phyloP scores from a whole-genome alignment of 257 asterid species.

The Capsicum baccatum region DNA sequence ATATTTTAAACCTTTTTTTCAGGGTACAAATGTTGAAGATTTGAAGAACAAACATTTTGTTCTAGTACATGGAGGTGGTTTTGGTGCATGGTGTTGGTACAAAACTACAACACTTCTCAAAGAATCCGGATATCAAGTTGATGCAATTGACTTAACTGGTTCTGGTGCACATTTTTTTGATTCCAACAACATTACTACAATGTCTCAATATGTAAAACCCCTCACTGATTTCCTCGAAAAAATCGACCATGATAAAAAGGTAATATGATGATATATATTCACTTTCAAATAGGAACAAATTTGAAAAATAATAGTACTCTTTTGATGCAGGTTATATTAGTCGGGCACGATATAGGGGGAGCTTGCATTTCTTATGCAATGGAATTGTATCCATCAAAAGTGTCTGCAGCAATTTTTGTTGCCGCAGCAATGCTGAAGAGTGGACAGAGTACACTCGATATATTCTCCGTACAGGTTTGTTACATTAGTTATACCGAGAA shows the following conservation, averaged over 20 bases:
- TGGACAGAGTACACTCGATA: slow-evolving; percentile 56
- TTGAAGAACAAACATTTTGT: slow-evolving; percentile 55
- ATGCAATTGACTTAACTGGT: slow-evolving; percentile 63
- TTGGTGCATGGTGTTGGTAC: slow-evolving; percentile 83
- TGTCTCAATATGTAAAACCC: slow-evolving; percentile 54
- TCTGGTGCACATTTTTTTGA: slow-evolving; percentile 61
- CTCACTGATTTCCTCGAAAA: slow-evolving; percentile 56
- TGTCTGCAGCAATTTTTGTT: slow-evolving; percentile 58
- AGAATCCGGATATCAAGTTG: slow-evolving; percentile 51
- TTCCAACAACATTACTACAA: slow-evolving; percentile 47
- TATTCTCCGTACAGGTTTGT: slow-evolving; percentile 57
- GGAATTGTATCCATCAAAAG: slow-evolving; percentile 58
- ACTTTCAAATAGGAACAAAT: too few species aligned
- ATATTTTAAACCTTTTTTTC: background rate
- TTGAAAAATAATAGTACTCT: background rate
- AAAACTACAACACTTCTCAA: slow-evolving; percentile 63
- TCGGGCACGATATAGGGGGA: slow-evolving; percentile 69
- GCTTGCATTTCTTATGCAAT: slow-evolving; percentile 61
- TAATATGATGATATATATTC: slow-evolving; percentile 4
- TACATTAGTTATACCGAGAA: background rate
- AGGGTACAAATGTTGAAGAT: slow-evolving; percentile 31
- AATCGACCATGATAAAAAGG: slow-evolving; percentile 43
- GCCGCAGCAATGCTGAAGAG: slow-evolving; percentile 61
- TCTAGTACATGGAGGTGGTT: slow-evolving; percentile 73
- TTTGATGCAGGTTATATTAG: slow-evolving; percentile 59